These are phyloP conservation scores for Amauroascus niger DNA, from an alignment of 2,329 filamentous ascomycete genomes.

Conservation along the genomic window DNA sequence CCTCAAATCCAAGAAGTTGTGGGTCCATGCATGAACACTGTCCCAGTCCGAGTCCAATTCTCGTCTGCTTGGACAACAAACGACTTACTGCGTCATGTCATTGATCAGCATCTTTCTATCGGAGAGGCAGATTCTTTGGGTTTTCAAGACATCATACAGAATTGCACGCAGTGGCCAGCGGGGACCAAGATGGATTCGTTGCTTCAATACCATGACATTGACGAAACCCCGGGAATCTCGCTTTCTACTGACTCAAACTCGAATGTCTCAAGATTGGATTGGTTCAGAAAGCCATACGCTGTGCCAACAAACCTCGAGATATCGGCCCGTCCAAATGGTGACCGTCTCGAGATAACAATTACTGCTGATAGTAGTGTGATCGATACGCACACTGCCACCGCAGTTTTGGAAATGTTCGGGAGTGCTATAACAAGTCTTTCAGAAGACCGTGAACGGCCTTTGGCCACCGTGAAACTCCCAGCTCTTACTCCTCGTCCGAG, in stretches of 20 bases:
- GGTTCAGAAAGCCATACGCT: conserved; percentile 12
- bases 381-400: neutral
- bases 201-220: conserved; percentile 14
- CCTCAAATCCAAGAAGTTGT: conserved; percentile 43
- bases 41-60: conserved; percentile 49
- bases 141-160: conserved; percentile 39
- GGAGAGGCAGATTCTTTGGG: conserved; percentile 43
- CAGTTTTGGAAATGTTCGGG: conserved; percentile 6
- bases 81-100: conserved; percentile 41
- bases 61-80: conserved; percentile 35
- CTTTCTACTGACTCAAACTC: neutral
- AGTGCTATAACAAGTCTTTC: conserved; percentile 5
- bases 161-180: conserved; percentile 39
- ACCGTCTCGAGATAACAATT: conserved; percentile 6
- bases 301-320: conserved; percentile 10
- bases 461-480: neutral
- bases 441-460: neutral
- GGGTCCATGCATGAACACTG: conserved; percentile 55
- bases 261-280: conserved; percentile 5
- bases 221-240: conserved; percentile 10
- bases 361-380: conserved; percentile 5
- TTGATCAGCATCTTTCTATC: conserved; percentile 43
- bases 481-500: neutral
- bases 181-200: conserved; percentile 29
- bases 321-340: conserved; percentile 10